Conservation (phyloP, 75 land plant species). For the Pseudotsuga menziesii region DNA sequence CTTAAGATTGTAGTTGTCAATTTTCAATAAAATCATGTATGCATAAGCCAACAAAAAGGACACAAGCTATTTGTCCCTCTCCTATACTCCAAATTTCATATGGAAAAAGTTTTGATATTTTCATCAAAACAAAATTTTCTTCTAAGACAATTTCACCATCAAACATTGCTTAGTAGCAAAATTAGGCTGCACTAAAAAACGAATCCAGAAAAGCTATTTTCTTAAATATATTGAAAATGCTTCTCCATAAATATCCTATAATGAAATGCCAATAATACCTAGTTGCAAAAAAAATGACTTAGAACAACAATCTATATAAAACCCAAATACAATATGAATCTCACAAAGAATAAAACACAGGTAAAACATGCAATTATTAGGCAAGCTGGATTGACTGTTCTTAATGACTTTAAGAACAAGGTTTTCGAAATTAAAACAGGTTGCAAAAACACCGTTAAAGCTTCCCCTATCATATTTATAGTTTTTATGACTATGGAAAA, state of each 20-base stretch:
- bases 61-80: too few species aligned
- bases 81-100: too few species aligned
- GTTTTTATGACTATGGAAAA: background rate
- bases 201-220: background rate
- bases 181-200: background rate
- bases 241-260: too few species aligned
- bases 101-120: too few species aligned
- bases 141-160: background rate
- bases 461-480: background rate
- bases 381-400: background rate
- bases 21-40: too few species aligned
- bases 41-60: too few species aligned
- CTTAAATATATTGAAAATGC: too few species aligned
- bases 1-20: too few species aligned
- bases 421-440: background rate
- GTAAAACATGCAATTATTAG: background rate
- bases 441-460: background rate
- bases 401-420: background rate
- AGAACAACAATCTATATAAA: background rate
- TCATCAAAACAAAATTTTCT: too few species aligned
- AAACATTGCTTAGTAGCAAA: background rate
- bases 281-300: background rate
- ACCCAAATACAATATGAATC: too few species aligned
- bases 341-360: background rate
- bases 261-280: background rate